Evolutionary conservation across 371 early-diverging fungal genomes (phyloP), one percentile per base, ranked within the genome.

Genomic region (Mortierella sp.): DNA sequence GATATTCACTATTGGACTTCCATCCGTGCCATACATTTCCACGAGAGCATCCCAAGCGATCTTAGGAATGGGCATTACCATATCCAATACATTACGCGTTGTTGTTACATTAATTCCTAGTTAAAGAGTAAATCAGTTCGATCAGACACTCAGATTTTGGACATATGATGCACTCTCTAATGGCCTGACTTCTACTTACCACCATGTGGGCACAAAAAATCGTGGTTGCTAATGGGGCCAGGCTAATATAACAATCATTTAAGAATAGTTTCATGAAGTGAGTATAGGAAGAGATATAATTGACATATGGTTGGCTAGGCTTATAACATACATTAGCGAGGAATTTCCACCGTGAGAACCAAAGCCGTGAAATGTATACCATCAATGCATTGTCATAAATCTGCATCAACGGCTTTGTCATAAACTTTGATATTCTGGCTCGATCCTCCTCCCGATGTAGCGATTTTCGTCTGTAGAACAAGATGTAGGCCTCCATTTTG

Each of bases 121-220:
- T 15, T 4, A 57, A 40, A 26, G n/a, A 32, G 13, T 31, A 64
- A 10, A 45, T 17, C n/a, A n/a, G n/a, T n/a, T n/a, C n/a, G 43
- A 12, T n/a, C 22, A 54, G 51, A 47, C 12, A 64, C 3, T 32
- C 3, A 3, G 17, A 22, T 8, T 51, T 15, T 51, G 10, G 22
- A 58, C 7, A 22, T 55, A 58, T 13, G 58, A 13, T 19, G 5
- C 1, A 32, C 34, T 34, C 3, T n/a, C 28, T 10, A 34, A 34
- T 8, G 28, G 12, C 8, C 13, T 34, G 9, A 40, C 1, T 37
- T 0, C 2, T 29, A 37, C 67, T 28, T 70, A 78, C 84, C 73
- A 55, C 83, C 84, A 51, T 84, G 84, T 9, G 75, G 66, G 54
- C 84, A 84, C 5, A 84, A 45, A 53, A 84, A 84, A 40, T 84